Percentiles rank a stretch among this genome's conserved stretches.
phyloP scores from a whole-genome alignment of 116 monocot genomes.

The Posidonia oceanica region DNA sequence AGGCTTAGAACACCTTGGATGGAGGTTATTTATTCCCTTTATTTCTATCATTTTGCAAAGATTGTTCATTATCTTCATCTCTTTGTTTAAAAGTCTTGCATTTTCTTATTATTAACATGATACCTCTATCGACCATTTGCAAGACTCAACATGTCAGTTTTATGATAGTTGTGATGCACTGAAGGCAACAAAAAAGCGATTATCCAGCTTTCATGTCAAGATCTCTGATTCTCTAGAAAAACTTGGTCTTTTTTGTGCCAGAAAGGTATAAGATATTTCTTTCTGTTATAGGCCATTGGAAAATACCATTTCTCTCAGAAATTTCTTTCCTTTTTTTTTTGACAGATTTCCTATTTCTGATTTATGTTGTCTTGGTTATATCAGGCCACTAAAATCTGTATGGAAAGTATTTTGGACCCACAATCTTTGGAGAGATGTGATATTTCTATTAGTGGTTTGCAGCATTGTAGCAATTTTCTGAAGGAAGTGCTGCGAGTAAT shows the following conservation, averaged over 20 bases:
- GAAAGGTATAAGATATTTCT: conserved; percentile 36
- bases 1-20: conserved; percentile 25
- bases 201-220: conserved; percentile 37
- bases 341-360: neutral
- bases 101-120: conserved; percentile 42
- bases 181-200: conserved; percentile 27
- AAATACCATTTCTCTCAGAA: neutral
- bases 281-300: neutral
- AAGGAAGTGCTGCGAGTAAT: conserved; percentile 34
- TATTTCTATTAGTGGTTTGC: conserved; percentile 15
- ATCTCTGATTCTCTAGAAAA: conserved; percentile 69
- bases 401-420: conserved; percentile 24
- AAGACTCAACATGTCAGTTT: conserved; percentile 22
- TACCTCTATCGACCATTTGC: conserved; percentile 24
- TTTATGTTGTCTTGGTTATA: neutral
- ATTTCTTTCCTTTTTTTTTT: neutral
- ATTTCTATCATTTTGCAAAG: neutral
- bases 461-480: conserved; percentile 28
- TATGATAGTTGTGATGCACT: conserved; percentile 31
- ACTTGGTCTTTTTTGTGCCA: conserved; percentile 65
- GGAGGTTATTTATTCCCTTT: conserved; percentile 26
- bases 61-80: neutral
- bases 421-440: conserved; percentile 10
- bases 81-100: neutral
- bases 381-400: conserved; percentile 65